These are phyloP conservation scores for Nicotiana paniculata DNA, from an alignment of 257 asterid genomes.

Conservation along the genomic window DNA sequence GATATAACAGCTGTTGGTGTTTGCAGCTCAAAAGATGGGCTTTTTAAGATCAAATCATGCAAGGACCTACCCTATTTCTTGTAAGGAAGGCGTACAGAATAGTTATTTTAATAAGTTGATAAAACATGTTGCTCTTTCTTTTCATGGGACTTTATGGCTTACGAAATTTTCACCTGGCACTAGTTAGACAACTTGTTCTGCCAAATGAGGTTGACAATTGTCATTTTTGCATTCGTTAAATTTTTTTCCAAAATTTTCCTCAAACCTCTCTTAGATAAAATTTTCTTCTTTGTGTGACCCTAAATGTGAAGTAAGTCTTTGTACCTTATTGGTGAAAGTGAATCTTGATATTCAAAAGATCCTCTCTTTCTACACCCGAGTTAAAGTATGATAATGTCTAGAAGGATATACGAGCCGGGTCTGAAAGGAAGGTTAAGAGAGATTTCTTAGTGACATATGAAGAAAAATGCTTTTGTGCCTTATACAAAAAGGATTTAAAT, in stretches of 20 bases:
- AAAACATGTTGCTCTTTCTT: background rate
- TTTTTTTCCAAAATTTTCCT: background rate
- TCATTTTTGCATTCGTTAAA: background rate
- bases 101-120: background rate
- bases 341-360: background rate
- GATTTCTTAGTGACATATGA: background rate
- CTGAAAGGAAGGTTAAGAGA: background rate
- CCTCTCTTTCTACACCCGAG: background rate
- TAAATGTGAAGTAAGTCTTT: background rate
- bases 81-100: slow-evolving; percentile 33
- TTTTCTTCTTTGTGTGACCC: background rate
- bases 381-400: background rate
- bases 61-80: slow-evolving; percentile 74
- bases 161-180: background rate
- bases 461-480: background rate
- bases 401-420: background rate
- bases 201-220: background rate
- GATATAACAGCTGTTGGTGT: slow-evolving; percentile 76
- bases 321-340: background rate
- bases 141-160: background rate
- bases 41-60: slow-evolving; percentile 66
- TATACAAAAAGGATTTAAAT: background rate
- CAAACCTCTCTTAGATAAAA: background rate
- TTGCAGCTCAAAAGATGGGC: slow-evolving; percentile 54
- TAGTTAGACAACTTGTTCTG: background rate